phyloP scores from a whole-genome alignment of 495 filamentous ascomycete species.

The Chaetomium cochliodes region DNA sequence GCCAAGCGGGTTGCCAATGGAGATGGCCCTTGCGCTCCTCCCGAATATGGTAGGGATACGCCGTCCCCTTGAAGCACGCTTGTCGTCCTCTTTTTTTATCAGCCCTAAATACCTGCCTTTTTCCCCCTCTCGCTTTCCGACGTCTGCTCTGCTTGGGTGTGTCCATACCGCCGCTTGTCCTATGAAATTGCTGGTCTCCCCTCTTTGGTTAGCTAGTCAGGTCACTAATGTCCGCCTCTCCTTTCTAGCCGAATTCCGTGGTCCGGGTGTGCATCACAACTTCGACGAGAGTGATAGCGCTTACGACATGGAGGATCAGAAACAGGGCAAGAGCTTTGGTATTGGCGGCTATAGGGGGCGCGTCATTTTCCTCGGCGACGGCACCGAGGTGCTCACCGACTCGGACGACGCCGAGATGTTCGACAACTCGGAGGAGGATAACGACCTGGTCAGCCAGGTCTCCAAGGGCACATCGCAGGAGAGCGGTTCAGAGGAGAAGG shows the following conservation, averaged over 20 bases:
- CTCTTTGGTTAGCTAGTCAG: background rate
- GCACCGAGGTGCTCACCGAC: slow-evolving; percentile 82
- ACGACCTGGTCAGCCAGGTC: slow-evolving; percentile 62
- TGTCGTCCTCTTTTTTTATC: slow-evolving; percentile 18
- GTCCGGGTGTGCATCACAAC: slow-evolving; percentile 83
- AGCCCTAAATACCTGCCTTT: slow-evolving; percentile 13
- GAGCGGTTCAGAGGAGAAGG: slow-evolving; percentile 7
- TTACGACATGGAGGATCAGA: slow-evolving; percentile 70
- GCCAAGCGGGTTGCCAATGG: slow-evolving; percentile 91
- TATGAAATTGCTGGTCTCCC: background rate
- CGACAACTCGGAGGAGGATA: slow-evolving; percentile 82
- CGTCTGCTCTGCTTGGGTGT: slow-evolving; percentile 2
- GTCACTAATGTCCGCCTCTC: slow-evolving; percentile 35
- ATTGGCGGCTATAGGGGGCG: slow-evolving; percentile 68
- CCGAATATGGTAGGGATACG: slow-evolving; percentile 89
- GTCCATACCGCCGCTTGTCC: background rate
- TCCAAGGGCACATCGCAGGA: slow-evolving; percentile 38
- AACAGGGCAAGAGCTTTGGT: slow-evolving; percentile 57
- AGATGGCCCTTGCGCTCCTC: slow-evolving; percentile 97
- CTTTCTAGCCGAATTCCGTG: slow-evolving; percentile 85
- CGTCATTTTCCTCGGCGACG: slow-evolving; percentile 92
- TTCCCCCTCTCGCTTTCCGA: slow-evolving; percentile 4
- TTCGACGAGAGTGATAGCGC: slow-evolving; percentile 92
- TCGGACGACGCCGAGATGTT: slow-evolving; percentile 89
- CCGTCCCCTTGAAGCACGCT: slow-evolving; percentile 28